phyloP scores from a whole-genome alignment of 139 green algal genomes.

The Choricystis sp. region DNA sequence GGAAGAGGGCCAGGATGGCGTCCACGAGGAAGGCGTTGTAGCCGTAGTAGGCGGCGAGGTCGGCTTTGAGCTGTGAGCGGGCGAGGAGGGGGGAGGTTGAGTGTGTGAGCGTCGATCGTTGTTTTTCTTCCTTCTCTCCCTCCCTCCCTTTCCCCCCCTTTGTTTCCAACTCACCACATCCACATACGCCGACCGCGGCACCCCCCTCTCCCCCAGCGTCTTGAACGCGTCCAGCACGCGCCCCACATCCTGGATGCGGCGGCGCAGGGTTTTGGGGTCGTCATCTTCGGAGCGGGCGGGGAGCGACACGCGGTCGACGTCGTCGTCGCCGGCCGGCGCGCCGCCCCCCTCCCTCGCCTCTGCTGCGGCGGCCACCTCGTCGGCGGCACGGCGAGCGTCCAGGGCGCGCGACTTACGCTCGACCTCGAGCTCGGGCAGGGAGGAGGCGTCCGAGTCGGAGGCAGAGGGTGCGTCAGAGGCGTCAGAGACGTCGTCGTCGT shows the following conservation, averaged over 20 bases:
- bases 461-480: too few relatives aligned
- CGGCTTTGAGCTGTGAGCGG: slow-evolving; percentile 46
- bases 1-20: slow-evolving; percentile 54
- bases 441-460: neutral
- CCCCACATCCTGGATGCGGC: slow-evolving; percentile 47
- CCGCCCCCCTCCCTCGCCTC: slow-evolving; percentile 27
- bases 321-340: slow-evolving; percentile 7
- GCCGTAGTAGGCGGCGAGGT: slow-evolving; percentile 81
- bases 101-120: too few relatives aligned
- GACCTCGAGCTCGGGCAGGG: slow-evolving; percentile 23
- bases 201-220: slow-evolving; percentile 21
- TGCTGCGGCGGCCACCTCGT: slow-evolving; percentile 23
- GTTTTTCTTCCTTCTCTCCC: too few relatives aligned
- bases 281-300: neutral
- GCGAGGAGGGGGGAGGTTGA: neutral
- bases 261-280: slow-evolving; percentile 24
- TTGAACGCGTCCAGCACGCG: slow-evolving; percentile 68
- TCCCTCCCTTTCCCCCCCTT: too few relatives aligned
- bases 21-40: slow-evolving; percentile 96
- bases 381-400: slow-evolving; percentile 25
- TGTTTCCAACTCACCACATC: slow-evolving; percentile 33
- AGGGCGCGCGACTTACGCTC: slow-evolving; percentile 28
- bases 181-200: slow-evolving; percentile 57
- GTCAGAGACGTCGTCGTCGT: slow-evolving; percentile 2
- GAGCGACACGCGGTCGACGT: neutral